Evolutionary conservation across 1,284 basidiomycete species (phyloP).

Genomic region (Inonotus hispidus): DNA sequence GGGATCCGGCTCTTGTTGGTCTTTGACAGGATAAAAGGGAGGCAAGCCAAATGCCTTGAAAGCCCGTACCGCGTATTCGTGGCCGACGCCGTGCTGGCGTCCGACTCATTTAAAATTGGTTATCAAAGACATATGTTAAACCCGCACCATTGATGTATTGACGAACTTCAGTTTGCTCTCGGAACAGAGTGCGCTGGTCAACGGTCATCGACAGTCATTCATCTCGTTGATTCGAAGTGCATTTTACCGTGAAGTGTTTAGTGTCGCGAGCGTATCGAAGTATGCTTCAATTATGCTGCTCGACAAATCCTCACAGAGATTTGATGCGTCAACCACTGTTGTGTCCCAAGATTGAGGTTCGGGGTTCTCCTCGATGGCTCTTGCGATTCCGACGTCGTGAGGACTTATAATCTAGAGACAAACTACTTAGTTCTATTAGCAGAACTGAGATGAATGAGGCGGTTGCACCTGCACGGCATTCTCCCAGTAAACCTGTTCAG

Average conservation of each 20-base stretch:
- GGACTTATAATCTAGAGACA: slow-evolving; percentile 66
- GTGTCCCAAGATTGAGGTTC: slow-evolving; percentile 48
- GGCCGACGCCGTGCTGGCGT: slow-evolving; percentile 68
- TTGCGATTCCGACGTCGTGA: slow-evolving; percentile 71
- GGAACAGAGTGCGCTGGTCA: neutral
- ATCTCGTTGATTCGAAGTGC: neutral
- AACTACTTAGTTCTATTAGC: neutral
- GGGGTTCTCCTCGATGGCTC: slow-evolving; percentile 56
- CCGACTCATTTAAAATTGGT: neutral
- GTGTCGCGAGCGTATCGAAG: slow-evolving; percentile 40
- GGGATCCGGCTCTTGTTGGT: slow-evolving; percentile 70
- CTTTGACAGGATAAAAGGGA: slow-evolving; percentile 52
- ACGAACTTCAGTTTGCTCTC: slow-evolving; percentile 46
- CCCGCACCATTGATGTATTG: slow-evolving; percentile 62
- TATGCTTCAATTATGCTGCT: slow-evolving; percentile 56
- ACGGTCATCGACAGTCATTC: neutral
- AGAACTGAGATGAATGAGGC: neutral
- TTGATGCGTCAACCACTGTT: slow-evolving; percentile 32
- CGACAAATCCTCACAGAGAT: slow-evolving; percentile 52
- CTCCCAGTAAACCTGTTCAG: slow-evolving; percentile 72
- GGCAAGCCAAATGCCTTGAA: slow-evolving; percentile 56
- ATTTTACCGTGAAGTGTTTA: slow-evolving; percentile 41
- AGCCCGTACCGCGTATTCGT: slow-evolving; percentile 51
- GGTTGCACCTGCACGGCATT: slow-evolving; percentile 67
- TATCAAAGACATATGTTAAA: neutral